phyloP scores from a whole-genome alignment of 169 alveolate genomes.

The Miamiensis avidus region DNA sequence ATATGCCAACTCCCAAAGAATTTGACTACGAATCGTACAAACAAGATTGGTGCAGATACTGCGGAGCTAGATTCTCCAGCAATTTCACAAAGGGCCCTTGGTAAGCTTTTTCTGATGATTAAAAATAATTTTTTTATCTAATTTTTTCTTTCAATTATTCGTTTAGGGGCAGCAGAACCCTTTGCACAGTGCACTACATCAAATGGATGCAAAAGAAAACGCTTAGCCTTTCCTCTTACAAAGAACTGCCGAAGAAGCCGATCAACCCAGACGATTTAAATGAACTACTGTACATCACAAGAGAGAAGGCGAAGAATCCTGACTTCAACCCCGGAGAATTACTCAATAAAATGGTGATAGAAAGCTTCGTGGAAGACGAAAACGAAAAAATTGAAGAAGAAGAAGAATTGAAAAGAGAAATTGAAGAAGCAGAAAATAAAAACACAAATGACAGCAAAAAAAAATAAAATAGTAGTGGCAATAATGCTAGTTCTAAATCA shows the following conservation, averaged over 20 bases:
- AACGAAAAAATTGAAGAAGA: neutral
- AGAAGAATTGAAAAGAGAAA: too few relatives aligned
- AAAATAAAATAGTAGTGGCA: neutral
- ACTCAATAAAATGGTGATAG: slow-evolving; percentile 3
- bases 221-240: slow-evolving; percentile 21
- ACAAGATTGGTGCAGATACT: slow-evolving; percentile 58
- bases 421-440: neutral
- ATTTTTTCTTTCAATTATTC: neutral
- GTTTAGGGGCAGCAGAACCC: slow-evolving; percentile 40
- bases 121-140: too few relatives aligned
- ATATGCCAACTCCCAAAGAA: slow-evolving; percentile 33
- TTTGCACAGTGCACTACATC: slow-evolving; percentile 46
- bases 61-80: slow-evolving; percentile 58
- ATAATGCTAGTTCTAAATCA: neutral
- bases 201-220: slow-evolving; percentile 44
- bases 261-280: slow-evolving; percentile 42
- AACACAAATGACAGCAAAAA: too few relatives aligned
- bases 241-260: slow-evolving; percentile 36
- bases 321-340: slow-evolving; percentile 24
- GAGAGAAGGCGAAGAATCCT: slow-evolving; percentile 38
- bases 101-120: neutral
- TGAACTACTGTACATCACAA: slow-evolving; percentile 38
- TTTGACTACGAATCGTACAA: slow-evolving; percentile 31
- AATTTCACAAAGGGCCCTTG: slow-evolving; percentile 55
- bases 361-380: neutral